These are phyloP conservation scores for Pythium aristosporum DNA, from an alignment of 352 stramenopile genomes.

Conservation along the genomic window DNA sequence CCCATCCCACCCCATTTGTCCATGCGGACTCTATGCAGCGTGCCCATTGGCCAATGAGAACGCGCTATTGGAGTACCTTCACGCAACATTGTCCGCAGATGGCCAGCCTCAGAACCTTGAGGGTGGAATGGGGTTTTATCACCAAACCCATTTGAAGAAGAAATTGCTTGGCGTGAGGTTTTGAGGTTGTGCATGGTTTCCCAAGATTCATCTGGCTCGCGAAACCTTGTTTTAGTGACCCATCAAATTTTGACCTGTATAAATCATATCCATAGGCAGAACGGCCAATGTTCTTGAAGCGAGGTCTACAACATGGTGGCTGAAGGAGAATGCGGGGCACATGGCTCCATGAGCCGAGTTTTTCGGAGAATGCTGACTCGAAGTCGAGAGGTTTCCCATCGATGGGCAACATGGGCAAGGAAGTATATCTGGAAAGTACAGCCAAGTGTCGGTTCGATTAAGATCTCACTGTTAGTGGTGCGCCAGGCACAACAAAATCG, in stretches of 20 bases:
- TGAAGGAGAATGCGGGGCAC: conserved; percentile 2
- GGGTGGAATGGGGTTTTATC: conserved; percentile 19
- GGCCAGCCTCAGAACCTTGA: conserved; percentile 18
- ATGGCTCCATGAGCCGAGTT: conserved; percentile 14
- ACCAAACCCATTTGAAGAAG: conserved; percentile 1
- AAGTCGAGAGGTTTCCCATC: background rate
- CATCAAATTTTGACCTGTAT: background rate
- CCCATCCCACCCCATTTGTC: background rate
- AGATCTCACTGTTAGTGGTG: no score
- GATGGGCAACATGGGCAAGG: no score
- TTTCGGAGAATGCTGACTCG: conserved; percentile 5
- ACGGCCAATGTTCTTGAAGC: background rate
- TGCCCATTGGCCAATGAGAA: conserved; percentile 3
- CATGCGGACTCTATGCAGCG: conserved; percentile 13
- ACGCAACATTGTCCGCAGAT: conserved; percentile 9
- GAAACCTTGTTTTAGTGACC: background rate
- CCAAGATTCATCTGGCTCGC: conserved; percentile 5
- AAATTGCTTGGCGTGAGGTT: background rate
- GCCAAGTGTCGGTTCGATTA: no score
- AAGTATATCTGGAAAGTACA: no score
- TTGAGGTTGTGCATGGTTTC: conserved; percentile 3
- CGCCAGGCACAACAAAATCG: background rate
- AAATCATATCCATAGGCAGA: background rate
- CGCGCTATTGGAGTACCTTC: conserved; percentile 4
- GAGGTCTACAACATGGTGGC: background rate